Conservation (phyloP, 2,329 filamentous ascomycete genomes). For the Fusarium austroafricanum region DNA sequence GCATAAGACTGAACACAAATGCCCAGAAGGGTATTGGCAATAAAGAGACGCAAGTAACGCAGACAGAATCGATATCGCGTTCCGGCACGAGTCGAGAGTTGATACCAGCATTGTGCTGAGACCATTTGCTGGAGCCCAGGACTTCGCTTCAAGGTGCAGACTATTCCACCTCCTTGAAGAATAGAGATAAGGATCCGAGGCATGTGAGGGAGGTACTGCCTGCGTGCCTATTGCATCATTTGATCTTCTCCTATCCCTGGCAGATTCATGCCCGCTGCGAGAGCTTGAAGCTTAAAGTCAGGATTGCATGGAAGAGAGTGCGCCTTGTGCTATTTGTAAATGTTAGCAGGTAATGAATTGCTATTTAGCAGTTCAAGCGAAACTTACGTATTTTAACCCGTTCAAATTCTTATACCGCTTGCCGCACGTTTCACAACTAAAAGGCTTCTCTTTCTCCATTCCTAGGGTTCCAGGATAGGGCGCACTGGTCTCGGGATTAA, state of each 20-base stretch:
- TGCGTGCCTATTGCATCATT: slow-evolving; percentile 50
- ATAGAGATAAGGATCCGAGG: neutral
- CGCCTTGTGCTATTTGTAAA: slow-evolving; percentile 70
- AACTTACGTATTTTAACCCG: slow-evolving; percentile 89
- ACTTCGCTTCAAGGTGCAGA: neutral
- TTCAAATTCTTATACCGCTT: slow-evolving; percentile 99
- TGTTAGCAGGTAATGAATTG: slow-evolving; percentile 48
- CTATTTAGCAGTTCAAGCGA: neutral
- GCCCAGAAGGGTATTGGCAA: slow-evolving; percentile 34
- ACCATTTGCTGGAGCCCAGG: slow-evolving; percentile 2
- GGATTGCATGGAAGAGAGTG: slow-evolving; percentile 92
- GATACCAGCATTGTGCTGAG: slow-evolving; percentile 1
- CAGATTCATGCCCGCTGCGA: slow-evolving; percentile 58
- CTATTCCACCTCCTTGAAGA: neutral
- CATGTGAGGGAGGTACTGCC: neutral
- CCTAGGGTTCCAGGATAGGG: slow-evolving; percentile 96
- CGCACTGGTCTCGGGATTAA: slow-evolving; percentile 92
- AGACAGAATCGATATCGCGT: slow-evolving; percentile 28
- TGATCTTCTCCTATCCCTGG: slow-evolving; percentile 61
- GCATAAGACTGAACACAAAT: slow-evolving; percentile 4
- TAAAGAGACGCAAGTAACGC: slow-evolving; percentile 26
- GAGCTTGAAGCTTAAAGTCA: slow-evolving; percentile 68
- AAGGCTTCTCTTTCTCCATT: slow-evolving; percentile 99
- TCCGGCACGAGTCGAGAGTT: slow-evolving; percentile 29
- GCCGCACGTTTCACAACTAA: slow-evolving; percentile 95